Conservation (phyloP, 139 green algal species). For the Nannochloris sp. region DNA sequence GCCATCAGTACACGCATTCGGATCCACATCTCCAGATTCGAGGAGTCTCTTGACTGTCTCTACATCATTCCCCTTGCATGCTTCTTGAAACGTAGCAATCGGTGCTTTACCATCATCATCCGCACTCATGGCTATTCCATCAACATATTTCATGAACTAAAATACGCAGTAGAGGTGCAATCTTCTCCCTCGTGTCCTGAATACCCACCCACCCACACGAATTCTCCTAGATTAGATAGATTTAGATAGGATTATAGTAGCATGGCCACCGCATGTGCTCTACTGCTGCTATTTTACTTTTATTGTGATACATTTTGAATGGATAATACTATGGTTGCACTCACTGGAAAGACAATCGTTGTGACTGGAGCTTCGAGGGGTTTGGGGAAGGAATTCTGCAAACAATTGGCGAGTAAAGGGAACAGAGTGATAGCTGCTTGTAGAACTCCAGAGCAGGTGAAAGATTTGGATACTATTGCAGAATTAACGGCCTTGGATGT, state of each 20-base stretch:
- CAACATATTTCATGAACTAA: too few relatives aligned
- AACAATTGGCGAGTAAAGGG: slow-evolving; percentile 18
- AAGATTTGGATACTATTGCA: slow-evolving; percentile 5
- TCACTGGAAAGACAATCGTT: slow-evolving; percentile 23
- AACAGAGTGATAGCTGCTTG: slow-evolving; percentile 22
- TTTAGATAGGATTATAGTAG: too few relatives aligned
- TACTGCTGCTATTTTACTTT: too few relatives aligned
- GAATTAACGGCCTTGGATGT: slow-evolving; percentile 15
- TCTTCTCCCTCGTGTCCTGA: too few relatives aligned
- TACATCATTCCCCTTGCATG: slow-evolving; percentile 17
- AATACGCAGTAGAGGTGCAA: too few relatives aligned
- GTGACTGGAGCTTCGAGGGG: slow-evolving; percentile 16
- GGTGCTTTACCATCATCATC: too few relatives aligned
- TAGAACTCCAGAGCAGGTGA: slow-evolving; percentile 13
- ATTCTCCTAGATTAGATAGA: too few relatives aligned
- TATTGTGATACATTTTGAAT: too few relatives aligned
- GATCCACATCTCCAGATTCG: slow-evolving; percentile 26
- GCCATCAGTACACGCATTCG: slow-evolving; percentile 3
- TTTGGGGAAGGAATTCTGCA: slow-evolving; percentile 17
- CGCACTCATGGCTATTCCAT: too few relatives aligned
- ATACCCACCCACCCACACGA: too few relatives aligned
- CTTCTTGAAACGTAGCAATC: background rate
- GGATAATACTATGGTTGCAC: background rate
- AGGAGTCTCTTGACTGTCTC: slow-evolving; percentile 32
- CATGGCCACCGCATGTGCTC: too few relatives aligned